These are phyloP conservation scores for Daedaleopsis nitida DNA, from an alignment of 768 basidiomycete species.

Conservation along the genomic window DNA sequence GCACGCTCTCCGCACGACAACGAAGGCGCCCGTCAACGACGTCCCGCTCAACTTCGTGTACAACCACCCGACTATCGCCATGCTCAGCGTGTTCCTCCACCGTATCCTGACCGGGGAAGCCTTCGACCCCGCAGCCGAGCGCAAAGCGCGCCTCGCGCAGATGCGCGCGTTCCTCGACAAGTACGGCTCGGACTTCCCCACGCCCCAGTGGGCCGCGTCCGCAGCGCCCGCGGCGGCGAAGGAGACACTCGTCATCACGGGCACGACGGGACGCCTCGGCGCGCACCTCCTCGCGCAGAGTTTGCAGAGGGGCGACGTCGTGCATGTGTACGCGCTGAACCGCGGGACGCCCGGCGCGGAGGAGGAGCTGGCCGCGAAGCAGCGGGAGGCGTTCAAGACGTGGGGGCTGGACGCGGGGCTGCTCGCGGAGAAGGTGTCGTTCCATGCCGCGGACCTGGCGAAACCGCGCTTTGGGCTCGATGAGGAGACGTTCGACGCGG, in stretches of 20 bases:
- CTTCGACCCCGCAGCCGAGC: slow-evolving; percentile 3
- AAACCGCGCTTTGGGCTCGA: slow-evolving; percentile 20
- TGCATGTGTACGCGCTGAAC: slow-evolving; percentile 29
- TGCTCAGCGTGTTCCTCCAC: slow-evolving; percentile 12
- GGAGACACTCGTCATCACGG: slow-evolving; percentile 33
- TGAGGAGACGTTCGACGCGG: slow-evolving; percentile 17
- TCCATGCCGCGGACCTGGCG: slow-evolving; percentile 23
- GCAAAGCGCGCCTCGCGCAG: slow-evolving; percentile 6
- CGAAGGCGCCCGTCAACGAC: slow-evolving; percentile 7
- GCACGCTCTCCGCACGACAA: slow-evolving; percentile 22
- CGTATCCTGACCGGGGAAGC: slow-evolving; percentile 7
- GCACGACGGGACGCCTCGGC: slow-evolving; percentile 35
- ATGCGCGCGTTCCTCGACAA: slow-evolving; percentile 23
- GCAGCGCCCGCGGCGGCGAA: neutral
- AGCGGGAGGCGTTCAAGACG: slow-evolving; percentile 17
- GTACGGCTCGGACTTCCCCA: slow-evolving; percentile 18
- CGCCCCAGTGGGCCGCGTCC: neutral
- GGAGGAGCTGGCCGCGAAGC: slow-evolving; percentile 7
- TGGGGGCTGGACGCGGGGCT: slow-evolving; percentile 11
- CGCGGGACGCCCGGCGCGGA: slow-evolving; percentile 11
- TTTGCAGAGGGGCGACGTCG: slow-evolving; percentile 18
- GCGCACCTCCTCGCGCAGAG: slow-evolving; percentile 29
- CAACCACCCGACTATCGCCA: slow-evolving; percentile 22
- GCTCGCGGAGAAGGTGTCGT: slow-evolving; percentile 19
- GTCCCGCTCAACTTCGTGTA: slow-evolving; percentile 27